phyloP scores from a whole-genome alignment of 225 moss, liverwort and hornwort genomes.

The Physcomitrellopsis africana region DNA sequence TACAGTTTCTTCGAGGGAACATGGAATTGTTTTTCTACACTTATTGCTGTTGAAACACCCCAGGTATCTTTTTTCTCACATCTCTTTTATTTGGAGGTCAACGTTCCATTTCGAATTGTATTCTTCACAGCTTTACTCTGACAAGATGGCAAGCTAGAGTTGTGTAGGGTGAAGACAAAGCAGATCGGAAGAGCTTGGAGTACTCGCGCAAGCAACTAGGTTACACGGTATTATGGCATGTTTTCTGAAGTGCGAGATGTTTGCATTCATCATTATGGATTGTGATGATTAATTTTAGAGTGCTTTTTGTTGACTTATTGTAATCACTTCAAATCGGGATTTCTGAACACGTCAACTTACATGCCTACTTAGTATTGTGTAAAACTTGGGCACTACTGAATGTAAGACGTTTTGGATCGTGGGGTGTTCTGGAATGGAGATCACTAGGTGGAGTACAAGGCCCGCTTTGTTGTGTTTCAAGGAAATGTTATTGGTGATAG shows the following conservation, averaged over 20 bases:
- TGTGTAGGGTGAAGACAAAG: conserved; percentile 79
- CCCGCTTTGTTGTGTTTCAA: conserved; percentile 74
- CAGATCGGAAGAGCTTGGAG: conserved; percentile 78
- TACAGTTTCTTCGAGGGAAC: conserved; percentile 87
- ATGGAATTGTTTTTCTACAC: conserved; percentile 92
- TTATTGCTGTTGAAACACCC: conserved; percentile 85
- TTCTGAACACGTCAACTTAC: no score
- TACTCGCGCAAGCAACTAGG: conserved; percentile 89
- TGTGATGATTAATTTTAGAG: no score
- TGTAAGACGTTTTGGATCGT: no score
- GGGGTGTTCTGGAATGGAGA: conserved; percentile 42
- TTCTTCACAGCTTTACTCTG: not conserved
- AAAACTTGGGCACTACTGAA: no score
- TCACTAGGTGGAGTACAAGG: conserved; percentile 89
- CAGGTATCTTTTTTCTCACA: conserved; percentile 44
- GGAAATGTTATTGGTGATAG: conserved; percentile 84
- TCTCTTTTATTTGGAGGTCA: not conserved
- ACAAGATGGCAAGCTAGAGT: not conserved
- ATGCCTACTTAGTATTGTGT: no score
- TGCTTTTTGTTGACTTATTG: no score
- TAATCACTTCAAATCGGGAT: no score
- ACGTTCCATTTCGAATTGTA: not conserved
- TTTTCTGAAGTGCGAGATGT: not conserved
- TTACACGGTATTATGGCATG: conserved; percentile 55
- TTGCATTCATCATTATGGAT: not conserved